Base-by-base conservation (phyloP, 192 early-diverging fungal species). In the Hyaloraphidium curvatum region DNA sequence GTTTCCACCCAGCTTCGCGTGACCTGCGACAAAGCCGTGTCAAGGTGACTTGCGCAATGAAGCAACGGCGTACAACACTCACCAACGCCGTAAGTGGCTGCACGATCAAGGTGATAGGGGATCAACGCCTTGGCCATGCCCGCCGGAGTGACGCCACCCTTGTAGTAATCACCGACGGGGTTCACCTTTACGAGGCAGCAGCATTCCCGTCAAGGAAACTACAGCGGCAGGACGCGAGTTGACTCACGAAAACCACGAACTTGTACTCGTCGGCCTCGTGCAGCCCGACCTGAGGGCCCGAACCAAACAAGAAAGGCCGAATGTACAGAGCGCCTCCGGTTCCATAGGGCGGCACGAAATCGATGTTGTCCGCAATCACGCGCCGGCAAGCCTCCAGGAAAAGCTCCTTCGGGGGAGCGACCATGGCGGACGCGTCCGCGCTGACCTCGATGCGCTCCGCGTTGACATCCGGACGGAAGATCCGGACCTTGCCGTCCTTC, bases 401-500 rank as follows among this genome's bases (percentile, higher is more conserved):
- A 28, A 82, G 14, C 2, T 78, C 68, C 19, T 65, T 64, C 25
- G 80, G 61, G 28, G 80, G 76, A 1, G 56, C 57, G 2, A 73
- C 65, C 81, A 86, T 83, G 48, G 62, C 65, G 16, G 58, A 55
- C n/a, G 74, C 63, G 3, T 63, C 59, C 39, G 79, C 80, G 23
- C 72, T 71, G 41, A 59, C 58, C 1, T 55, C 55, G 65, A 86
- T 67, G 29, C 83, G 70, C 19, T 59, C 58, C 4, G 78, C 81
- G 59, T 86, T 86, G 26, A 69, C 64, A 11, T 80, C 64, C 19
- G 81, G 81, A 23, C 83, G 70, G 67, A 86, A 86, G 50, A 83
- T 67, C 35, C 80, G 72, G 52, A 83, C 54, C 50, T 74, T 74
- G 25, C 76, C 79, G 51, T 83, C 73, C 33, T 70, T 67, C 67